phyloP scores from a whole-genome alignment of 1,284 basidiomycete species.

The Austropuccinia psidii region DNA sequence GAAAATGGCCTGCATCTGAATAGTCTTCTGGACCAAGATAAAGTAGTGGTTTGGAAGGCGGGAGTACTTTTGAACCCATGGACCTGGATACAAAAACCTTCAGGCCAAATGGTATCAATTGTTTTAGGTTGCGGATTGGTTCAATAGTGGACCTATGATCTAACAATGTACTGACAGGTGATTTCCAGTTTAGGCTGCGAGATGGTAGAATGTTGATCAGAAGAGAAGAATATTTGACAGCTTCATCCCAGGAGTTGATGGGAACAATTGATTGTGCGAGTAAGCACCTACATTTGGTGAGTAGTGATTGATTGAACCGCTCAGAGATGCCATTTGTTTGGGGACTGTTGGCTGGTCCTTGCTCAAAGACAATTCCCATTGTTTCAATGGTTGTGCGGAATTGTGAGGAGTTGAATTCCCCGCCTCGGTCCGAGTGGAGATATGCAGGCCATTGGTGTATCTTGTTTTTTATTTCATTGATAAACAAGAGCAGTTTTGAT shows the following conservation, averaged over 20 bases:
- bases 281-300: background rate
- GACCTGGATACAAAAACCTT: background rate
- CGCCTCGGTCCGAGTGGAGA: background rate
- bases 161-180: background rate
- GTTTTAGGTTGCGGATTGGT: background rate
- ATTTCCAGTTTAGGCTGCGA: background rate
- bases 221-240: background rate
- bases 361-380: background rate
- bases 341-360: conserved; percentile 2
- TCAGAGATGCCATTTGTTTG: background rate
- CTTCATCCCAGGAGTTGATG: conserved; percentile 9
- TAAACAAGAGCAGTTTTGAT: background rate
- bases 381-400: background rate
- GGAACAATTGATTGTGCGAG: background rate
- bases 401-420: background rate
- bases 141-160: background rate
- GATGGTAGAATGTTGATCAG: background rate
- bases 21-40: background rate
- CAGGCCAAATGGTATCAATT: background rate
- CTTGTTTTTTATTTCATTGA: background rate
- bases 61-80: background rate
- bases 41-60: background rate
- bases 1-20: conserved; percentile 3
- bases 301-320: background rate
- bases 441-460: background rate